Percentiles rank a stretch among this genome's conserved stretches.
These are phyloP conservation scores for Hericium rajendrae DNA, from an alignment of 768 basidiomycete genomes.

Conservation along the genomic window DNA sequence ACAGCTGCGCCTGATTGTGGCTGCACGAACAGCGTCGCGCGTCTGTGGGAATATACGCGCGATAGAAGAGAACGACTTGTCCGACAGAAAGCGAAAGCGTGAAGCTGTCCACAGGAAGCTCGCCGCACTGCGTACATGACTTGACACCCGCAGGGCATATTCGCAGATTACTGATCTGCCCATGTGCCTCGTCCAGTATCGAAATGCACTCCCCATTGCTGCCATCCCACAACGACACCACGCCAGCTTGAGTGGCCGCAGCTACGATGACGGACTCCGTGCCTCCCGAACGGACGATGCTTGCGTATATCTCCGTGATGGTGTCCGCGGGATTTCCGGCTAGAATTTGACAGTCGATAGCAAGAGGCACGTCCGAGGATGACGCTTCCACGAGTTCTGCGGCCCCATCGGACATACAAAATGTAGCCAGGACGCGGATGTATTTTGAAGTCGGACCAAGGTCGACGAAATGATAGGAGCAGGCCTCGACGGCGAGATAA, in stretches of 20 bases:
- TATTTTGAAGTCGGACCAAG: conserved; percentile 38
- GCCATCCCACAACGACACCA: conserved; percentile 71
- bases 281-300: conserved; percentile 41
- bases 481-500: conserved; percentile 35
- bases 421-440: conserved; percentile 43
- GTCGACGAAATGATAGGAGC: conserved; percentile 37
- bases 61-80: conserved; percentile 54
- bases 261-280: conserved; percentile 44
- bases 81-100: conserved; percentile 58
- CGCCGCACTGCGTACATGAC: conserved; percentile 63
- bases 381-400: conserved; percentile 52
- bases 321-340: conserved; percentile 51
- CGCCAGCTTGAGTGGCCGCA: conserved; percentile 54
- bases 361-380: conserved; percentile 24
- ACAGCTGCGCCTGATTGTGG: conserved; percentile 34
- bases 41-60: conserved; percentile 42
- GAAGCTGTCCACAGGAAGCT: conserved; percentile 57
- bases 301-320: conserved; percentile 45
- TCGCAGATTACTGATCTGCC: conserved; percentile 48
- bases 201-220: conserved; percentile 53
- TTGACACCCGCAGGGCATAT: conserved; percentile 44
- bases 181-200: conserved; percentile 50
- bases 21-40: conserved; percentile 62
- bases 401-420: conserved; percentile 55
- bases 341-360: conserved; percentile 38